phyloP scores from a whole-genome alignment of 495 filamentous ascomycete genomes.

The Chaetomium cochliodes region DNA sequence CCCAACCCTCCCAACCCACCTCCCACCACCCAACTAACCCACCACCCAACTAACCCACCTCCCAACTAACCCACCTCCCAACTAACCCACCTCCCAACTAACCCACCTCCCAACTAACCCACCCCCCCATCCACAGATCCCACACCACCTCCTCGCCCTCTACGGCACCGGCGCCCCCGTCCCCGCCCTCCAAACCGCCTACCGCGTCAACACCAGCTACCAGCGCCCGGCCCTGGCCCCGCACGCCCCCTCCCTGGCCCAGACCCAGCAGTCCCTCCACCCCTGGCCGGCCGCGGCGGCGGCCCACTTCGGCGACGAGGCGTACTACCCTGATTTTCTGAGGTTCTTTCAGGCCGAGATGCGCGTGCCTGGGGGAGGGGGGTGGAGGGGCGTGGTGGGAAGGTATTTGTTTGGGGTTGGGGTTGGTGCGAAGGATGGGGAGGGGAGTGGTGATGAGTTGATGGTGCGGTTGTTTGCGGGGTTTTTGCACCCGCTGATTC shows the following conservation, averaged over 20 bases:
- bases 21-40: no score
- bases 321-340: conserved; percentile 67
- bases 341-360: conserved; percentile 73
- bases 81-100: no score
- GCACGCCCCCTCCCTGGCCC: conserved; percentile 42
- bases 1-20: no score
- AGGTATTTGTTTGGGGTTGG: conserved; percentile 69
- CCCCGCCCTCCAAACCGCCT: conserved; percentile 55
- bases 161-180: conserved; percentile 70
- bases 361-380: conserved; percentile 43
- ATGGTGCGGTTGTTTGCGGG: conserved; percentile 45
- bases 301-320: conserved; percentile 46
- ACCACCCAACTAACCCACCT: no score
- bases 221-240: conserved; percentile 53
- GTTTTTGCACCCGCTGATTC: conserved; percentile 78
- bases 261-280: not conserved
- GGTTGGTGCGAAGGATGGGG: no score
- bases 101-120: conserved; percentile 33
- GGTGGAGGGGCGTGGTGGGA: conserved; percentile 54
- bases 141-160: conserved; percentile 70
- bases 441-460: conserved; percentile 8
- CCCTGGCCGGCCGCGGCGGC: conserved; percentile 41
- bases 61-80: no score
- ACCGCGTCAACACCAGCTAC: conserved; percentile 58
- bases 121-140: conserved; percentile 51